Conservation (phyloP, 352 stramenopile species). For the Pythium phragmiticola region DNA sequence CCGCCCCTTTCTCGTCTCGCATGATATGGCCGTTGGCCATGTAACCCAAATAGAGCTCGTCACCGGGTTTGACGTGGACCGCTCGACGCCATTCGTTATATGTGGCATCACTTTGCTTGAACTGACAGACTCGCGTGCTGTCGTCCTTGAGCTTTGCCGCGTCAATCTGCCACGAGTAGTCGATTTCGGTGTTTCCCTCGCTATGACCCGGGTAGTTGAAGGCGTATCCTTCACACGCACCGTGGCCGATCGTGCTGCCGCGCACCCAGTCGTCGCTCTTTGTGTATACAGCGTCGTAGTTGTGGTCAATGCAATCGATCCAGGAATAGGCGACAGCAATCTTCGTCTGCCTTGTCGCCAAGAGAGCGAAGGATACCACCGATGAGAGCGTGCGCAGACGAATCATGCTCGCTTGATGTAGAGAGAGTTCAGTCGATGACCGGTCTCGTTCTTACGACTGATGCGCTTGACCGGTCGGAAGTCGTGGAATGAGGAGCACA, state of each 20-base stretch:
- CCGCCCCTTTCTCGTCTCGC: constrained; percentile 23
- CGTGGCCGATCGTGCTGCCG: constrained; percentile 25
- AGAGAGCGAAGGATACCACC: constrained; percentile 1
- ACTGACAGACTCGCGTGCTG: constrained; percentile 25
- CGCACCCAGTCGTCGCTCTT: constrained; percentile 35
- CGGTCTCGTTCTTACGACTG: background rate
- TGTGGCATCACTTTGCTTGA: constrained; percentile 17
- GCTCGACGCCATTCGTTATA: constrained; percentile 28
- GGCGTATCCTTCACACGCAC: constrained; percentile 35
- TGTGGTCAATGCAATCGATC: constrained; percentile 43
- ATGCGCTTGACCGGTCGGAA: background rate
- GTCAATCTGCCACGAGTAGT: constrained; percentile 35
- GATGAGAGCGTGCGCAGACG: background rate
- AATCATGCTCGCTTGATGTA: constrained; percentile 3
- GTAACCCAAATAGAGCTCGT: constrained; percentile 32
- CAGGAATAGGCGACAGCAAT: constrained; percentile 22
- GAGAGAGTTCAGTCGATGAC: background rate
- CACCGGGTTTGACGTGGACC: constrained; percentile 27
- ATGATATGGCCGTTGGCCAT: constrained; percentile 29
- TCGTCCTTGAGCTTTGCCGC: constrained; percentile 10
- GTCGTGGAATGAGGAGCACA: background rate
- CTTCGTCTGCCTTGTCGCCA: background rate
- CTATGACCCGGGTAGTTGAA: constrained; percentile 36
- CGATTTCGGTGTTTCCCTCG: constrained; percentile 15
- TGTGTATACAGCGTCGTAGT: constrained; percentile 32